A percentile compares a stretch with the other conserved stretches of the same genome.
Conservation (phyloP, 2,329 filamentous ascomycete genomes). For the Xylaria sp. region DNA sequence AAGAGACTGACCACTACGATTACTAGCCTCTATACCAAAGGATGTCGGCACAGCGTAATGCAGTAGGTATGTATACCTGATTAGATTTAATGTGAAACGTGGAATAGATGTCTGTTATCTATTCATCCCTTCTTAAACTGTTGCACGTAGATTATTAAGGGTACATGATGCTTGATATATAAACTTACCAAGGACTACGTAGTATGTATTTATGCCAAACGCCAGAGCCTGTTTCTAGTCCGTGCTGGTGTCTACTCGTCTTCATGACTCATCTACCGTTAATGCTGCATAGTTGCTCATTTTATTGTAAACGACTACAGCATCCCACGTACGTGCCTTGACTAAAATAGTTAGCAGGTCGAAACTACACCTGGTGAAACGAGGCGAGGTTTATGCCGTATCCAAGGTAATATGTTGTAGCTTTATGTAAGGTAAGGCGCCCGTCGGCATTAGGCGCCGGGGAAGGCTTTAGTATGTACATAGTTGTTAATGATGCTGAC, state of each 20-base stretch:
- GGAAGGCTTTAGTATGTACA: conserved; percentile 2
- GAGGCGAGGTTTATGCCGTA: too few relatives aligned
- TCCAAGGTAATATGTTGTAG: background rate
- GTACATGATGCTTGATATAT: background rate
- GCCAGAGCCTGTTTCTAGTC: background rate
- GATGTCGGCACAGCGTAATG: background rate
- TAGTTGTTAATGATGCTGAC: conserved; percentile 10
- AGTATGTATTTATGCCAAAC: background rate
- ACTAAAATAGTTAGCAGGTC: background rate
- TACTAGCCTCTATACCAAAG: background rate
- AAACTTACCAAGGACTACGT: too few relatives aligned
- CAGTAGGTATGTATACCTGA: too few relatives aligned
- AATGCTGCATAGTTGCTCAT: background rate
- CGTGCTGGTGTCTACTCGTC: background rate
- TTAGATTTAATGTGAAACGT: background rate
- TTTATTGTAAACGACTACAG: background rate
- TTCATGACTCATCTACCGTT: background rate
- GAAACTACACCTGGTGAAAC: too few relatives aligned
- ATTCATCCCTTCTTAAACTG: background rate
- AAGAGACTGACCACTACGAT: background rate
- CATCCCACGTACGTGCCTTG: background rate
- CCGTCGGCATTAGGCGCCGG: background rate
- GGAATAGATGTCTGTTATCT: background rate
- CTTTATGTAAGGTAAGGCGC: conserved; percentile 4
- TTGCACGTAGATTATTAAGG: background rate